These are phyloP conservation scores for Cyclostephanos invisitatus DNA, from an alignment of 108 stramenopile genomes.

Conservation along the genomic window DNA sequence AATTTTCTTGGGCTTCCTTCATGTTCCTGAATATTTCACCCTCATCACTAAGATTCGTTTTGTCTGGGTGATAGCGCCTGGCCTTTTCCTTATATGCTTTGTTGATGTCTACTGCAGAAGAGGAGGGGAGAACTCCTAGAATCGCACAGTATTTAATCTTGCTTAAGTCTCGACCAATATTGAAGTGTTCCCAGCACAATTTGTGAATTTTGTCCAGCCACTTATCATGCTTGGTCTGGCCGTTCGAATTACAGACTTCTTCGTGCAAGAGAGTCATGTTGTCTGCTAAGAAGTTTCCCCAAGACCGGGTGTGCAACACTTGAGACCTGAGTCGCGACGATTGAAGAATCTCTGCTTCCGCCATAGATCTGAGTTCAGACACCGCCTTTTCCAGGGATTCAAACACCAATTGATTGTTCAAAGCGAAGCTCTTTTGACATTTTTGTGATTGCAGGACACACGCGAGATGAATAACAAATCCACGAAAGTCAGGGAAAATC, in stretches of 20 bases:
- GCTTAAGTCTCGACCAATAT: slow-evolving; percentile 45
- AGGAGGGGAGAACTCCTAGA: slow-evolving; percentile 52
- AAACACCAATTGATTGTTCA: slow-evolving; percentile 51
- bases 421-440: slow-evolving; percentile 30
- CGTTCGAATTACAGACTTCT: background rate
- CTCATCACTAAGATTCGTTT: slow-evolving; percentile 11
- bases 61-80: slow-evolving; percentile 46
- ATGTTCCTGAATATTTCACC: slow-evolving; percentile 32
- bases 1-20: slow-evolving; percentile 50
- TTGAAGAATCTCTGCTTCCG: slow-evolving; percentile 28
- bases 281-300: slow-evolving; percentile 56
- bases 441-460: slow-evolving; percentile 20
- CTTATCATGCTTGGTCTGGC: slow-evolving; percentile 7
- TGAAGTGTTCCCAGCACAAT: slow-evolving; percentile 47
- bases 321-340: slow-evolving; percentile 28
- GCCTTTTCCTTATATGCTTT: slow-evolving; percentile 48
- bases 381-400: slow-evolving; percentile 44
- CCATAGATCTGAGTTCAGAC: slow-evolving; percentile 3
- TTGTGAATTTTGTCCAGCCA: slow-evolving; percentile 44
- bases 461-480: slow-evolving; percentile 38
- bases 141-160: slow-evolving; percentile 50
- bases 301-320: slow-evolving; percentile 23
- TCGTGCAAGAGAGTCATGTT: slow-evolving; percentile 34
- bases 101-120: slow-evolving; percentile 45
- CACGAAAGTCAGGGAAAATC: slow-evolving; percentile 49